Percentiles rank a stretch among this genome's conserved stretches.
Evolutionary conservation across 768 basidiomycete genomes (phyloP).

Genomic region (Tulasnella sp.): DNA sequence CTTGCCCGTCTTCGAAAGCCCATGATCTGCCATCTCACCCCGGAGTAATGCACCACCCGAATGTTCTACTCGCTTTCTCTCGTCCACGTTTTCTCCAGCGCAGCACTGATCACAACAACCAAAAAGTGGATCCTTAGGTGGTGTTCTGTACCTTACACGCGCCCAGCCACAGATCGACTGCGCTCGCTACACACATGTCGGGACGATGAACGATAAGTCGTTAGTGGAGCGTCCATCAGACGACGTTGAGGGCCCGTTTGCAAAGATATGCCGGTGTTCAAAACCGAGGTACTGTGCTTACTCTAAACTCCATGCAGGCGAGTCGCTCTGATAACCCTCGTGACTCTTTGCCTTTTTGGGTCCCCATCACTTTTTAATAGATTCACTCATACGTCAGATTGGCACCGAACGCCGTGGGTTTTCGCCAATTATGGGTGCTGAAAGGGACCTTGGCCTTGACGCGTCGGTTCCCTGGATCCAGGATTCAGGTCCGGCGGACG

Average conservation of each 20-base stretch:
- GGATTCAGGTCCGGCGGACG: not conserved
- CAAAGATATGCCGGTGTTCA: not conserved
- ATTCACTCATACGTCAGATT: not conserved
- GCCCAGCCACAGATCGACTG: not conserved
- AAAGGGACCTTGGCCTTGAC: not conserved
- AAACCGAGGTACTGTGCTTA: not conserved
- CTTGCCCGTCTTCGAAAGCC: conserved; percentile 4
- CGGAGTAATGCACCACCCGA: conserved; percentile 4
- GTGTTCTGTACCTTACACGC: not conserved
- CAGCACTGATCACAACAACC: too few relatives aligned
- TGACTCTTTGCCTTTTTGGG: not conserved
- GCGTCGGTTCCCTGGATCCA: not conserved
- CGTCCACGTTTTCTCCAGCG: conserved; percentile 1
- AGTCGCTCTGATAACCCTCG: not conserved
- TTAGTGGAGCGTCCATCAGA: not conserved
- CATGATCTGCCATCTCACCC: conserved; percentile 1
- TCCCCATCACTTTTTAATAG: not conserved
- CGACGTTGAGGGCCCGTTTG: not conserved
- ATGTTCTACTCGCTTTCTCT: not conserved
- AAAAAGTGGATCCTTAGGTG: not conserved
- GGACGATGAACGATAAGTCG: not conserved
- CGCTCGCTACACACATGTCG: not conserved
- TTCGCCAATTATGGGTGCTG: not conserved
- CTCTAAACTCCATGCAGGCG: not conserved
- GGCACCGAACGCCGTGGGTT: not conserved